Evolutionary conservation across 1,284 basidiomycete genomes (phyloP), one percentile per base, ranked within the genome.

Genomic region (Cutaneotrichosporon cavernicola): DNA sequence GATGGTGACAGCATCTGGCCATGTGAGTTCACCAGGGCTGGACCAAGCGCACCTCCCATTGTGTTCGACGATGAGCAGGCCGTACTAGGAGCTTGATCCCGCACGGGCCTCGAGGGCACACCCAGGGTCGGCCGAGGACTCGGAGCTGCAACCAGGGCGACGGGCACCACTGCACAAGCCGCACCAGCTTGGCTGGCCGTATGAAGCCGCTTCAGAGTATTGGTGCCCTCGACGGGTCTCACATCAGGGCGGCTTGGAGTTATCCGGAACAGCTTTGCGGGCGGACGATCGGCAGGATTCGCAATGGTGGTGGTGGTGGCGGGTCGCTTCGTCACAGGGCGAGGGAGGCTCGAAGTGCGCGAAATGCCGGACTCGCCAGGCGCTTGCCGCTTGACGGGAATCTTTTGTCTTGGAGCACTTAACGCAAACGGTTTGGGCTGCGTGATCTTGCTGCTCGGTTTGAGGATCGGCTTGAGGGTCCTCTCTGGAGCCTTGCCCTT

Each of bases 1-100:
- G 58, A 26, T 8, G 69, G 61, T 7, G 68, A 67, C 36, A 70
- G 65, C 10, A 66, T 30, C 58, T 59, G 49, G 32, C 13, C 21
- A 2, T 32, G 58, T 10, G 58, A 49, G 8, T 64, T 68, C 4
- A 63, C 63, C 2, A 38, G 18, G 6, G 57, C 26, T n/a, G 18
- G 9, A 13, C 22, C 13, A 10, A 40, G 38, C 9, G 36, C 55
- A 6, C 6, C 13, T 14, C 38, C 38, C 11, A n/a, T 34, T 1
- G 43, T 38, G 53, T 46, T 56, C 4, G 60, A 47, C 8, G 60
- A 46, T 21, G 50, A 50, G 60, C 50, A 34, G 9, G 55, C 16
- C 16, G 22, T 26, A 22, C 60, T 53, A 2, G 60, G 50, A 6
- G 14, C 26, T 2, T 43, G 56, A 31, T 63, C 61, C 14, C 61